Evolutionary conservation across 1,139 yeast genomes (phyloP).

Genomic region (Suhomyces chickasaworum): DNA sequence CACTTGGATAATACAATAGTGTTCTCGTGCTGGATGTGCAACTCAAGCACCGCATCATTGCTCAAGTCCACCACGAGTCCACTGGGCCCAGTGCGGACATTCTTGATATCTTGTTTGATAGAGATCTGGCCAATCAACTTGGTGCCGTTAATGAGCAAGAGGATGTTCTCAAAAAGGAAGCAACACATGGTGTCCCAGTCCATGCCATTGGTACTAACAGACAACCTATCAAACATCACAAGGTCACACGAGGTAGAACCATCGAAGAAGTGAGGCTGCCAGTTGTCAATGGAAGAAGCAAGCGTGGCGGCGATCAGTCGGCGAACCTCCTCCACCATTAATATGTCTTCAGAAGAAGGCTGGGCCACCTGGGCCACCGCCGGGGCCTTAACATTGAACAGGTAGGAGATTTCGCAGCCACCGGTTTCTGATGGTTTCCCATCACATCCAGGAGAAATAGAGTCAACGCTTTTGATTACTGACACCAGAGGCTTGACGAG

Average conservation of each 20-base stretch:
- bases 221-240: conserved; percentile 46
- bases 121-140: conserved; percentile 38
- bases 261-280: conserved; percentile 12
- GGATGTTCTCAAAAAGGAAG: conserved; percentile 41
- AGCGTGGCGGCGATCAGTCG: conserved; percentile 8
- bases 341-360: conserved; percentile 4
- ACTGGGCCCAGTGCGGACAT: conserved; percentile 26
- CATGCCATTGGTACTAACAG: conserved; percentile 39
- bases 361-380: conserved; percentile 16
- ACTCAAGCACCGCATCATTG: conserved; percentile 47
- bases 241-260: conserved; percentile 26
- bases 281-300: conserved; percentile 11
- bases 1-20: conserved; percentile 45
- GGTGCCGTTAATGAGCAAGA: conserved; percentile 42
- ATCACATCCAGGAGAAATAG: background rate
- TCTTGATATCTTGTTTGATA: conserved; percentile 36
- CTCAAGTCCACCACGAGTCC: conserved; percentile 41
- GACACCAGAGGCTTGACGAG: conserved; percentile 3
- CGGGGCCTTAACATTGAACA: conserved; percentile 32
- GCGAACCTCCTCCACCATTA: background rate
- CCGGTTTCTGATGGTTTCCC: background rate
- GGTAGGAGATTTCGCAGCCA: conserved; percentile 22
- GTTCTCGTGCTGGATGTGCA: conserved; percentile 40
- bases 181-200: conserved; percentile 40
- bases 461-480: background rate